Evolutionary conservation across 345 rosid species (phyloP).

Genomic region (Carallia brachiata): DNA sequence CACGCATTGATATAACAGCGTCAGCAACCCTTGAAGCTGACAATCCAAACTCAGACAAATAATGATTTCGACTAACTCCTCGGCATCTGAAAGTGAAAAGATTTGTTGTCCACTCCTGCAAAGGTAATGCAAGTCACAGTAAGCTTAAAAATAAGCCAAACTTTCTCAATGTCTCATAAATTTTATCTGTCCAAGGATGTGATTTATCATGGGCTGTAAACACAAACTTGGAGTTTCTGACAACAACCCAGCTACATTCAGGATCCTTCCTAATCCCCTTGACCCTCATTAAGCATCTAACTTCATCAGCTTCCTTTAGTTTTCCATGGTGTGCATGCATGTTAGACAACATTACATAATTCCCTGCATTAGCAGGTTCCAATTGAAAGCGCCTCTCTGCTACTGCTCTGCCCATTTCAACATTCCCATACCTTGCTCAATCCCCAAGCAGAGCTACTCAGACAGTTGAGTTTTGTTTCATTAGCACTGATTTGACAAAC

Average conservation of each 20-base stretch:
- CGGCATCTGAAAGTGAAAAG: conserved; percentile 55
- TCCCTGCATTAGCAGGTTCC: conserved; percentile 38
- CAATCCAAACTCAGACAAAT: conserved; percentile 58
- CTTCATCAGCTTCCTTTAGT: conserved; percentile 41
- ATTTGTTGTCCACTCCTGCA: conserved; percentile 49
- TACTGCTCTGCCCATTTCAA: conserved; percentile 36
- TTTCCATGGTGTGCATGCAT: conserved; percentile 32
- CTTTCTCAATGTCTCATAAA: conserved; percentile 29
- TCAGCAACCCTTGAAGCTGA: conserved; percentile 57
- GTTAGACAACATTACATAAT: conserved; percentile 37
- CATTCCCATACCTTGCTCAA: conserved; percentile 34
- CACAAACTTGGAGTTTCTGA: conserved; percentile 28
- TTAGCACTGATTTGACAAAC: conserved; percentile 36
- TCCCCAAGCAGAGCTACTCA: conserved; percentile 50
- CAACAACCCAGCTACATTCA: conserved; percentile 46
- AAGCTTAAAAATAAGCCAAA: conserved; percentile 1
- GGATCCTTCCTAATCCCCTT: conserved; percentile 39
- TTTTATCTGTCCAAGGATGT: conserved; percentile 28
- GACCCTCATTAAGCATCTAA: conserved; percentile 40
- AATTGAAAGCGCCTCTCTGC: conserved; percentile 30
- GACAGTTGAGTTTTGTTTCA: conserved; percentile 30
- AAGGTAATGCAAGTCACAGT: conserved; percentile 2
- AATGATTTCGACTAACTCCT: conserved; percentile 50
- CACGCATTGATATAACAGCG: conserved; percentile 48
- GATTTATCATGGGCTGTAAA: conserved; percentile 39